Base-by-base conservation (phyloP, 2,329 filamentous ascomycete genomes). In the Pseudonectria foliicola region DNA sequence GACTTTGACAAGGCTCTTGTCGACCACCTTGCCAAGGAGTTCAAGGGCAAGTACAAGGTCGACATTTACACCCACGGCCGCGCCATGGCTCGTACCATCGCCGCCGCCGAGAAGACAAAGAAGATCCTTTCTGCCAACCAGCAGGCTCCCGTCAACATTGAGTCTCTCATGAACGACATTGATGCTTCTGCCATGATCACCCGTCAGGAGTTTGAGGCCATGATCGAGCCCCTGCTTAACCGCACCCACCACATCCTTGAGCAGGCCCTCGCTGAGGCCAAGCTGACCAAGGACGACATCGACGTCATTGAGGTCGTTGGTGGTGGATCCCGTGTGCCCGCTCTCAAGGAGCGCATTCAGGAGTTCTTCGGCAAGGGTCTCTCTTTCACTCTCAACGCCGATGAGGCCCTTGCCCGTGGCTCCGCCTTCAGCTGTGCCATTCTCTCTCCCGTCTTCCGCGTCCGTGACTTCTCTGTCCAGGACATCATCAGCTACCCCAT, bases 401-500 rank as follows among this genome's bases (percentile, higher is more conserved):
- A 98, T 56, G 92, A 98, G 73, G 92, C 92, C 48, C 80, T 95
- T 51, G 90, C 92, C 43, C 84, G 92, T 60, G 92, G 92, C 43
- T 95, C 87, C 61, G 89, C 92, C 42, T 98, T 98, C 71, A 88
- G 84, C 76, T 96, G 92, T 62, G 92, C 92, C 55, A 95, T 95
- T 52, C 80, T 96, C 37, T 96, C 92, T 0, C 92, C 92, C 29
- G 85, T 94, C 49, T 96, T 98, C 83, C 88, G 90, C 61, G 92
- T 98, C 59, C 88, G 92, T 56, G 92, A 98, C 71, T 98, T 98
- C 66, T 80, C 88, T 50, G 83, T 96, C 42, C 88, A 96, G 73
- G 92, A 98, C 64, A 90, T 96, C 54, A 86, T 95, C 67, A 87
- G 82, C 71, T 98, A 96, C 70, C 92, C 92, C 31, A 94, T 98